phyloP scores from a whole-genome alignment of 805 yeast species.

The Millerozyma miso region DNA sequence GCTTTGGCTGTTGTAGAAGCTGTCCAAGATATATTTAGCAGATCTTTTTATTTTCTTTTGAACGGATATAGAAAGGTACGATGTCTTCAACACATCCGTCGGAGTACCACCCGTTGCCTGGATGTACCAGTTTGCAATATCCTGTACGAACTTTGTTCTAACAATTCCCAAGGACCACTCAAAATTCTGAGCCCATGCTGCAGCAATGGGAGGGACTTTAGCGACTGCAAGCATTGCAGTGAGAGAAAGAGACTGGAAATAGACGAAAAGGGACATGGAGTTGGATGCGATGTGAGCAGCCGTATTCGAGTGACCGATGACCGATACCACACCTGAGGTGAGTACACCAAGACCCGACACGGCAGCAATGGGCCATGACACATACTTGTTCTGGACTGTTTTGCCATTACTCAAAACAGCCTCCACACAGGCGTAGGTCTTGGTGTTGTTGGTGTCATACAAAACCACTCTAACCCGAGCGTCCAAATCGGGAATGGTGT shows the following conservation, averaged over 20 bases:
- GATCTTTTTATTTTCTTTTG: constrained; percentile 48
- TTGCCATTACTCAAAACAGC: constrained; percentile 83
- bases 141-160: constrained; percentile 69
- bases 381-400: constrained; percentile 89
- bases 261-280: constrained; percentile 85
- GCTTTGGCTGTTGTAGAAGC: constrained; percentile 6
- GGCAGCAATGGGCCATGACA: constrained; percentile 95
- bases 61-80: constrained; percentile 77
- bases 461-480: constrained; percentile 80
- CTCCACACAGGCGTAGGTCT: constrained; percentile 83
- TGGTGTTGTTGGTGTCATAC: constrained; percentile 41
- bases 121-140: constrained; percentile 87
- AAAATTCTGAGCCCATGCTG: constrained; percentile 97
- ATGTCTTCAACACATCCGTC: constrained; percentile 66
- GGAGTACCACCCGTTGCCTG: constrained; percentile 91
- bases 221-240: constrained; percentile 95
- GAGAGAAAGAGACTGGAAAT: constrained; percentile 90
- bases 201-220: constrained; percentile 91
- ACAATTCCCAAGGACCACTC: constrained; percentile 95
- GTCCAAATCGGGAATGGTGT: constrained; percentile 88
- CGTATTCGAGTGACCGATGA: constrained; percentile 84
- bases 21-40: constrained; percentile 13
- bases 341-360: constrained; percentile 83
- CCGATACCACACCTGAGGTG: constrained; percentile 82
- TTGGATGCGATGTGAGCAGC: constrained; percentile 98